phyloP scores from a whole-genome alignment of 2,329 filamentous ascomycete genomes.

The Venturia asperata region DNA sequence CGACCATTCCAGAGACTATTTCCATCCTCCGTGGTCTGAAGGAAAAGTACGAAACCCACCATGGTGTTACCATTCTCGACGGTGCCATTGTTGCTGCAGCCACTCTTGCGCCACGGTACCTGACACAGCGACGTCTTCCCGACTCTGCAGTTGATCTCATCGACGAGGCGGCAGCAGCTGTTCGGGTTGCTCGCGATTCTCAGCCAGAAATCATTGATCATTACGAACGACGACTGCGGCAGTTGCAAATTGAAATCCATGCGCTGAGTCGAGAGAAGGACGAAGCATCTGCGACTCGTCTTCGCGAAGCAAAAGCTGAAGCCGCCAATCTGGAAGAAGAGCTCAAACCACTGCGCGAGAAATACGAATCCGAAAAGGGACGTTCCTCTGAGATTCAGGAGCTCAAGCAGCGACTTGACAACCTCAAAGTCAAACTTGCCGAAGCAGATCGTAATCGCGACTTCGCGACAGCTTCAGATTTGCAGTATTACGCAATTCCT shows the following conservation, averaged over 20 bases:
- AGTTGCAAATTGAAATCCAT: constrained; percentile 96
- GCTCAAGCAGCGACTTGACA: constrained; percentile 89
- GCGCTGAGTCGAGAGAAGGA: constrained; percentile 91
- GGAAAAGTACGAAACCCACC: constrained; percentile 96
- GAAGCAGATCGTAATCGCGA: constrained; percentile 86
- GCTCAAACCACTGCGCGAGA: constrained; percentile 80
- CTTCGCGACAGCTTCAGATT: constrained; percentile 78
- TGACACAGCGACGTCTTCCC: constrained; percentile 82
- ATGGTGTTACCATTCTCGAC: constrained; percentile 94
- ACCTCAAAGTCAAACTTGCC: constrained; percentile 82
- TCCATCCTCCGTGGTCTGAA: constrained; percentile 98
- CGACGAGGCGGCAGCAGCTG: constrained; percentile 94
- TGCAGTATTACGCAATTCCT: constrained; percentile 95
- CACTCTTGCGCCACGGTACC: constrained; percentile 86
- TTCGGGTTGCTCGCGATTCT: constrained; percentile 91
- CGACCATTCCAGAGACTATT: constrained; percentile 77
- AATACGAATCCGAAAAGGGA: constrained; percentile 89
- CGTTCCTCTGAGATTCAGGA: constrained; percentile 88
- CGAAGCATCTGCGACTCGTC: constrained; percentile 76
- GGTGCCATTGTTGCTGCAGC: constrained; percentile 86
- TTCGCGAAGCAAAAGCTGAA: constrained; percentile 78
- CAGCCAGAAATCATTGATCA: constrained; percentile 95
- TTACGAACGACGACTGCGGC: constrained; percentile 79
- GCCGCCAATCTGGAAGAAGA: constrained; percentile 94
- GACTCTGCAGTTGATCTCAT: constrained; percentile 96